Conservation (phyloP, 75 land plant genomes). For the Cupressus sempervirens region DNA sequence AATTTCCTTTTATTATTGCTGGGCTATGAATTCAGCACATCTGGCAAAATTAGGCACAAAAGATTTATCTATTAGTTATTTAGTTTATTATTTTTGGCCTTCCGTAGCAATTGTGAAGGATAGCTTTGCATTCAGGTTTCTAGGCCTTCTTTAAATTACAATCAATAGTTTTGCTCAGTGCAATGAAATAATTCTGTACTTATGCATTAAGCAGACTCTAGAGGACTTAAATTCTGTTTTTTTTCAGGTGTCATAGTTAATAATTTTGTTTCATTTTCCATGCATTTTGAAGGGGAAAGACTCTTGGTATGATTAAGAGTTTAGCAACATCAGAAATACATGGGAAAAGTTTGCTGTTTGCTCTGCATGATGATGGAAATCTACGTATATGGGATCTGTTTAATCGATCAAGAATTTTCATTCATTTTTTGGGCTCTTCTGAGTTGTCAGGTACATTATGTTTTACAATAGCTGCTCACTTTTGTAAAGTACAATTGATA, state of each 20-base stretch:
- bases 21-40: background rate
- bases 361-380: conserved; percentile 79
- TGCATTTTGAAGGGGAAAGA: conserved; percentile 50
- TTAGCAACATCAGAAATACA: conserved; percentile 37
- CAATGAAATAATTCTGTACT: too few species aligned
- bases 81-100: background rate
- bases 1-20: background rate
- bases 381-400: conserved; percentile 78
- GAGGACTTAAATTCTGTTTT: background rate
- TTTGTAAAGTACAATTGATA: background rate
- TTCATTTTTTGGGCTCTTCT: conserved; percentile 28
- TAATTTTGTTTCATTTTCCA: background rate
- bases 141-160: background rate
- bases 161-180: background rate
- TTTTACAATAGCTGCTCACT: background rate
- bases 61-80: background rate
- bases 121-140: background rate
- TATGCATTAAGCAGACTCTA: background rate
- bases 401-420: conserved; percentile 40
- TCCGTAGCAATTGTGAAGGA: background rate
- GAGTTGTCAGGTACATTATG: conserved; percentile 39
- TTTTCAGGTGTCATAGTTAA: background rate
- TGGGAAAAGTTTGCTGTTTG: conserved; percentile 46
- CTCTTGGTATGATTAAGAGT: conserved; percentile 44
- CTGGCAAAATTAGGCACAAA: background rate